Percentiles rank a stretch among this genome's conserved stretches.
Evolutionary conservation across 495 filamentous ascomycete genomes (phyloP).

Genomic region (Daldinia caldariorum): DNA sequence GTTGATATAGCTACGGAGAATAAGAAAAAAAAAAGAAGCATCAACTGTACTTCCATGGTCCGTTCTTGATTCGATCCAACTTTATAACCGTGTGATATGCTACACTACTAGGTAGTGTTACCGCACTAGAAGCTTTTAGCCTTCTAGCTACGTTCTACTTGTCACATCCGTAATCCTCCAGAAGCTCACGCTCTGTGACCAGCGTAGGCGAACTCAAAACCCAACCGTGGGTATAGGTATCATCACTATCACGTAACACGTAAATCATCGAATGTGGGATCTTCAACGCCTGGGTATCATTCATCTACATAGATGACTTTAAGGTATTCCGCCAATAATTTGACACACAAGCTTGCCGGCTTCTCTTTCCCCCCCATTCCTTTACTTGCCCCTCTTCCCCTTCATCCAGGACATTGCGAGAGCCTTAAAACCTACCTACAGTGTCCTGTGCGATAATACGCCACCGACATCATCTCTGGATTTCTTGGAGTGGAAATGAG

Average conservation of each 20-base stretch:
- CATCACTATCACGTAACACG: slow-evolving; percentile 21
- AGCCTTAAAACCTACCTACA: background rate
- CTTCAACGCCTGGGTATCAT: slow-evolving; percentile 52
- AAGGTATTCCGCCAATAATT: slow-evolving; percentile 43
- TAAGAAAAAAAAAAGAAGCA: background rate
- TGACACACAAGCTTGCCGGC: slow-evolving; percentile 41
- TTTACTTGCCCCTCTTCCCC: background rate
- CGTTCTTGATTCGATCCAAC: background rate
- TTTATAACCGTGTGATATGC: too few species aligned
- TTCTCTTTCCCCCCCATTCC: slow-evolving; percentile 9
- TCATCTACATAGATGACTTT: slow-evolving; percentile 45
- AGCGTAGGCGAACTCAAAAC: background rate
- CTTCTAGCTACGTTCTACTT: background rate
- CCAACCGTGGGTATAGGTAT: background rate
- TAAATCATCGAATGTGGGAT: slow-evolving; percentile 24
- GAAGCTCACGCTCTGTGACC: too few species aligned
- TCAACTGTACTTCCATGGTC: background rate
- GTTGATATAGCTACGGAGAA: background rate
- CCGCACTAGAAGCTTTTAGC: background rate
- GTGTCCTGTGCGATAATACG: background rate
- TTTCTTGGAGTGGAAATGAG: slow-evolving; percentile 5
- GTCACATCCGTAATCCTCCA: background rate
- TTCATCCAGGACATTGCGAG: slow-evolving; percentile 1
- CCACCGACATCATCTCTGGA: background rate
- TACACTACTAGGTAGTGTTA: background rate